Base-by-base conservation (phyloP, 495 filamentous ascomycete species). In the Tuber brumale region DNA sequence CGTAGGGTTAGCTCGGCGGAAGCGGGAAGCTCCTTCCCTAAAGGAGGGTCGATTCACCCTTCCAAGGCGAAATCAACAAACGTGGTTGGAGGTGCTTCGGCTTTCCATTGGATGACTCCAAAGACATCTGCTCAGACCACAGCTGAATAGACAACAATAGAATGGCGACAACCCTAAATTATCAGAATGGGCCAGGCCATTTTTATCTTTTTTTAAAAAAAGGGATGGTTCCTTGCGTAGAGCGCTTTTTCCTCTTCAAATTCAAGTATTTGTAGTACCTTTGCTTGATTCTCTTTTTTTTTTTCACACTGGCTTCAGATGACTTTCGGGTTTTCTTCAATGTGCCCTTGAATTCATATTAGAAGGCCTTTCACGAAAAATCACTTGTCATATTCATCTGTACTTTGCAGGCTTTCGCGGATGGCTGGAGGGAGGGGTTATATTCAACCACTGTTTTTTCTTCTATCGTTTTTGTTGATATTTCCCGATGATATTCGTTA, bases 81-180 rank as follows among this genome's bases (percentile, higher is more conserved):
- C 83, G 94, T 95, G 4, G 87, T 97, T 57, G 95, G 95, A 18
- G 91, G 92, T 48, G 95, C 92, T n/a, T 95, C 93, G 39, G 95
- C 95, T 21, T 99, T 99, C 86, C 89, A 92, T n/a, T 99, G 94
- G 94, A 89, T 97, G 84, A 76, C 81, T 35, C 73, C 76, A n/a
- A 81, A 81, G 45, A 66, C 70, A 21, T 75, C 79, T 41, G 72
- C 78, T 10, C 57, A 66, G 57, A 70, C 79, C 14, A 48, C 78
- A 46, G 43, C 71, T 43, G 77, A 80, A 76, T 80, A 80, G 78
- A 44, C 69, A 41, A 27, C n/a, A 51, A 44, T 31, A 71, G 31
- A 76, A 72, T 35, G n/a, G 43, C 46, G 41, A 18, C 31, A 66
- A 35, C 27, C 57, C 57, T 18, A 66, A 66, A 66, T 35, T 66